Evolutionary conservation across 2,329 filamentous ascomycete genomes (phyloP).

Genomic region (Nakataea oryzae): DNA sequence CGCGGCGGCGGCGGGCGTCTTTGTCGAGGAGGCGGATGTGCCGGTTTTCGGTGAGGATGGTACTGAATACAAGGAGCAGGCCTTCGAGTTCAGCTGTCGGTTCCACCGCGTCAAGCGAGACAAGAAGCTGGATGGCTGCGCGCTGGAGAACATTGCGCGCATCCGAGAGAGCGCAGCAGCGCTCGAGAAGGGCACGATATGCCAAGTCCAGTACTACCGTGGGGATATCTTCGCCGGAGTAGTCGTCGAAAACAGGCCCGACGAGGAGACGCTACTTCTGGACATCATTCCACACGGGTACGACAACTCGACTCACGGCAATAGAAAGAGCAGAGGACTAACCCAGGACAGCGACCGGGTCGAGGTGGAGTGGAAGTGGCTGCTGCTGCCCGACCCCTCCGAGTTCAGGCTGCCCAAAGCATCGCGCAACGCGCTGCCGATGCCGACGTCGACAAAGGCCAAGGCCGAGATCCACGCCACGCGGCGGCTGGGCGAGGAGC

Average conservation of each 20-base stretch:
- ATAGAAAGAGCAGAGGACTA: constrained; percentile 18
- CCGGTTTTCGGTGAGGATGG: constrained; percentile 86
- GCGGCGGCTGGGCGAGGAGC: constrained; percentile 49
- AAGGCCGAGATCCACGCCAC: constrained; percentile 60
- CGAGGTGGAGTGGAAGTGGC: constrained; percentile 78
- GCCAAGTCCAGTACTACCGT: constrained; percentile 76
- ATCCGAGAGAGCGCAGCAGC: constrained; percentile 58
- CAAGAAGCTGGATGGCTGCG: constrained; percentile 59
- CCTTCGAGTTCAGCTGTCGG: constrained; percentile 87
- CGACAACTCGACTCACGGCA: constrained; percentile 22
- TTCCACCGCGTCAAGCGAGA: constrained; percentile 86
- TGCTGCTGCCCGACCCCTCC: constrained; percentile 60
- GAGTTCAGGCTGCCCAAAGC: constrained; percentile 67
- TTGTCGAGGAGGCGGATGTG: constrained; percentile 78
- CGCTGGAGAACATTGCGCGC: constrained; percentile 59
- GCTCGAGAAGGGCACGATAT: constrained; percentile 63
- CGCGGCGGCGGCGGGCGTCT: constrained; percentile 81
- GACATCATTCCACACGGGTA: constrained; percentile 80
- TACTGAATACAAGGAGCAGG: constrained; percentile 83
- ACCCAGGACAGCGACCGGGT: constrained; percentile 51
- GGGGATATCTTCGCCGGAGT: constrained; percentile 86
- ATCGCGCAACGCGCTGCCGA: constrained; percentile 59
- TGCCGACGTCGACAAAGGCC: constrained; percentile 53
- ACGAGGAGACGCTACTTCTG: constrained; percentile 67
- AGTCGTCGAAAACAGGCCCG: constrained; percentile 70